Base-by-base conservation (phyloP, 805 yeast genomes). In the Cyberlindnera misumaiensis region DNA sequence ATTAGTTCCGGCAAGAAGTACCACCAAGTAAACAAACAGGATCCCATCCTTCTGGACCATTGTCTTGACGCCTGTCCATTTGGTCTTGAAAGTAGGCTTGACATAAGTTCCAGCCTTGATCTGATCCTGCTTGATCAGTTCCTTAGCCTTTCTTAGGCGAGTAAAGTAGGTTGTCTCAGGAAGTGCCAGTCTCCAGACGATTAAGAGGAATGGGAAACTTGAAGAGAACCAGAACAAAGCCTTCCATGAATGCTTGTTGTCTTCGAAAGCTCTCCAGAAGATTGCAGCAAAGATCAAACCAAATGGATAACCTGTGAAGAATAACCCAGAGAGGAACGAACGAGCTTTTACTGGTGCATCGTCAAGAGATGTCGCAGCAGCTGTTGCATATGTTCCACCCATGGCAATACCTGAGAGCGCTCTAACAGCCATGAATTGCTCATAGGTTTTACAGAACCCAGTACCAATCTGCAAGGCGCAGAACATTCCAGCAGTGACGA, bases 181-280 rank as follows among this genome's bases (percentile, higher is more conserved):
- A 32, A 73, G 62, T 27, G 63, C 51, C 42, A 70, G 45, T 58
- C 88, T 69, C 79, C 80, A 79, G 28, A 64, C 41, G 28, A 78
- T 70, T 39, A 82, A 64, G 6, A 80, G 46, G 18, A 73, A 69
- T 4, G 85, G 80, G 4, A 79, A 69, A 30, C 81, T 79, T 11
- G 86, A 73, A 28, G 77, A 70, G 52, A 83, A 80, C 88, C 88
- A 82, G 60, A 77, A 82, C 34, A 80, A 60, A 1, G 84, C 66
- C 51, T 82, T 67, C 90, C 90, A 82, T 3, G 74, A 70, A 43
- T 77, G 70, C 3, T 59, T 53, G n/a, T 70, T 55, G 9, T 65
- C 50, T 41, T 72, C 68, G 40, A 80, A 64, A 6, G 85, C 87
- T 45, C 85, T 67, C 57, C 68, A 73, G 63, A 81, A 81, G 25